phyloP scores from a whole-genome alignment of 371 early-diverging fungal species.

The Dentiscutata heterogama region DNA sequence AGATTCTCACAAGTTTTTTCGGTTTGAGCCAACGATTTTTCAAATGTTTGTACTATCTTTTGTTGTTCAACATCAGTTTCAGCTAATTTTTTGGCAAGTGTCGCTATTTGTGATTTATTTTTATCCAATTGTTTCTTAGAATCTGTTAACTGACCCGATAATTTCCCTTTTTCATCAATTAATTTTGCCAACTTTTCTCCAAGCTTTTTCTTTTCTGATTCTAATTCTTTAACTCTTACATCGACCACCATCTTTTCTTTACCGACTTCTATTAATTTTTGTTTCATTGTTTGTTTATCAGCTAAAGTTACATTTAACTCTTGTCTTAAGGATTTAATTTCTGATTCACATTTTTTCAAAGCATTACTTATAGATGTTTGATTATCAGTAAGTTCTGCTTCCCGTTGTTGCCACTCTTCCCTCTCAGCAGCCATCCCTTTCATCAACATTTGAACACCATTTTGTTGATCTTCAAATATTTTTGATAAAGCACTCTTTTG shows the following conservation, averaged over 20 bases:
- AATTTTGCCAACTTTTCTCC: background rate
- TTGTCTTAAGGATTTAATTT: background rate
- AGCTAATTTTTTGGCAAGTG: conserved; percentile 12
- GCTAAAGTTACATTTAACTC: background rate
- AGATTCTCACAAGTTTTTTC: background rate
- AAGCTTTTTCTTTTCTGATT: conserved; percentile 7
- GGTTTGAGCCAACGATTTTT: background rate
- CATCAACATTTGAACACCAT: conserved; percentile 29
- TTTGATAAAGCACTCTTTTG: conserved; percentile 12
- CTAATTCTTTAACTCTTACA: background rate
- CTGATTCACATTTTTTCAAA: conserved; percentile 11
- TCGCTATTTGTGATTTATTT: background rate
- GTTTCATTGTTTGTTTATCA: conserved; percentile 19
- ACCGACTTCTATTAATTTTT: conserved; percentile 28
- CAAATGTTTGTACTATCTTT: background rate
- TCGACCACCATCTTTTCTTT: conserved; percentile 9
- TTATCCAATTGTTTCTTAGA: conserved; percentile 10
- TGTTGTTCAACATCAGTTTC: conserved; percentile 10
- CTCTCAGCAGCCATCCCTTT: conserved; percentile 21
- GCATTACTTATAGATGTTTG: background rate
- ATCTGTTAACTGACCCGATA: conserved; percentile 3
- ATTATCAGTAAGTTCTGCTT: background rate
- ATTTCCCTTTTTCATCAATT: background rate
- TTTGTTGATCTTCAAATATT: conserved; percentile 20
- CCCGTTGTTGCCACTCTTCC: conserved; percentile 23